Evolutionary conservation across 1,139 yeast genomes (phyloP), one percentile per base, ranked within the genome.

Genomic region (Geotrichum klebahnii): DNA sequence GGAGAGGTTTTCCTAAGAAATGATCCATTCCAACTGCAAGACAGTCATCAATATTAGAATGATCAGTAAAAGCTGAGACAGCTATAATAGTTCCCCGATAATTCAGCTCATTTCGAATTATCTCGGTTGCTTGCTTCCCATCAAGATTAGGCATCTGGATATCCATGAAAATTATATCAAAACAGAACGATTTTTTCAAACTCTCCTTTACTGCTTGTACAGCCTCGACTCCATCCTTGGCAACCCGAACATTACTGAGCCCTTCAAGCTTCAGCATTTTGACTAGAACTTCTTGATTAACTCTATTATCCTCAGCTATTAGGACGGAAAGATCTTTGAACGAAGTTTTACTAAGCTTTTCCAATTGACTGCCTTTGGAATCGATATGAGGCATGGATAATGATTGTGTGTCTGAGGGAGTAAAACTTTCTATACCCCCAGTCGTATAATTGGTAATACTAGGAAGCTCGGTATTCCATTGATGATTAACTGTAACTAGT

Each of bases 121-220:
- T 74, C 55, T 72, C 77, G 0, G 97, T 88, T 0, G 97, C 96
- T 35, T 80, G 73, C 33, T 87, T 71, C 2, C 98, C 98, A 65
- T 90, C 97, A 58, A 89, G 76, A 60, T 81, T 82, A 2, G 97
- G 97, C 97, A 90, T 90, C 67, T 90, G 97, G 38, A 90, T 92
- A 68, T 90, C 98, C 97, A 90, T 90, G 64, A 90, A 85, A 5
- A 90, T 80, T 48, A 90, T 70, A 61, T 87, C 92, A 64, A 74
- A 87, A n/a, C n/a, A 16, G 42, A 20, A 17, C 23, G 6, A 29
- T 22, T 28, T 16, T 28, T 14, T 32, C 38, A 17, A 32, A 16
- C 5, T 19, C 39, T 3, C 19, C 14, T 41, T 33, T 6, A 84
- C 82, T 46, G 75, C 71, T 23, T 81, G 81, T 34, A 87, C 80